A percentile compares a stretch with the other conserved stretches of the same genome.
These are phyloP conservation scores for Shiraia sp. DNA, from an alignment of 2,329 filamentous ascomycete species.

Conservation along the genomic window DNA sequence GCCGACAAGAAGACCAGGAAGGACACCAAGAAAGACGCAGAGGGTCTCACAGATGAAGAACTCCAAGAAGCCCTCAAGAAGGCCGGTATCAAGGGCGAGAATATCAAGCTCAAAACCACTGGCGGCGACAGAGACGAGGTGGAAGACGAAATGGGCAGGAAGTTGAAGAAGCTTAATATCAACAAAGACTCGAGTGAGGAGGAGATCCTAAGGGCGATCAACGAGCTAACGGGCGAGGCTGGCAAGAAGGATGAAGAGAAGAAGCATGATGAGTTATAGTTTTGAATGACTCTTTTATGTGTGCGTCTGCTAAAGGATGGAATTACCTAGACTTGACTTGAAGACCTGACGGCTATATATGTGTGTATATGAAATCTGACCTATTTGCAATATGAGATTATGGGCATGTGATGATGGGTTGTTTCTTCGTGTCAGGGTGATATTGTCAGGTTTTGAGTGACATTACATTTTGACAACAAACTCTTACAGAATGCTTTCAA, in stretches of 20 bases:
- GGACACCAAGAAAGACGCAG: constrained; percentile 18
- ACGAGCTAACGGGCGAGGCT: constrained; percentile 39
- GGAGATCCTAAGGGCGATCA: constrained; percentile 54
- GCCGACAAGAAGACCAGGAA: constrained; percentile 30
- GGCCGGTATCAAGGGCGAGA: constrained; percentile 35
- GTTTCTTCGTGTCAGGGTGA: too few species aligned
- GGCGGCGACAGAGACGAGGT: constrained; percentile 24
- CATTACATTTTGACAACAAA: too few species aligned
- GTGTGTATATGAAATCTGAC: too few species aligned
- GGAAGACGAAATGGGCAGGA: constrained; percentile 21
- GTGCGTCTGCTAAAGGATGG: too few species aligned
- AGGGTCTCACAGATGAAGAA: constrained; percentile 38
- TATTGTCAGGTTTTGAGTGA: too few species aligned
- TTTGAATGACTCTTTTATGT: too few species aligned
- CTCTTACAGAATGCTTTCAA: too few species aligned
- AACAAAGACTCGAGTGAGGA: constrained; percentile 39
- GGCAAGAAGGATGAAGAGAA: constrained; percentile 16
- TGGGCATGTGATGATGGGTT: too few species aligned
- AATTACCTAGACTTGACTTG: too few species aligned
- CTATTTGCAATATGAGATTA: too few species aligned
- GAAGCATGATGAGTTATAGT: constrained; percentile 26
- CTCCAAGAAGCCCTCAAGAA: constrained; percentile 34
- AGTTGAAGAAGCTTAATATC: constrained; percentile 30
- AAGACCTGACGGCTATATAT: too few species aligned
- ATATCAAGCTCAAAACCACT: constrained; percentile 25